Conservation (phyloP, 345 rosid genomes). For the Pistacia atlantica region DNA sequence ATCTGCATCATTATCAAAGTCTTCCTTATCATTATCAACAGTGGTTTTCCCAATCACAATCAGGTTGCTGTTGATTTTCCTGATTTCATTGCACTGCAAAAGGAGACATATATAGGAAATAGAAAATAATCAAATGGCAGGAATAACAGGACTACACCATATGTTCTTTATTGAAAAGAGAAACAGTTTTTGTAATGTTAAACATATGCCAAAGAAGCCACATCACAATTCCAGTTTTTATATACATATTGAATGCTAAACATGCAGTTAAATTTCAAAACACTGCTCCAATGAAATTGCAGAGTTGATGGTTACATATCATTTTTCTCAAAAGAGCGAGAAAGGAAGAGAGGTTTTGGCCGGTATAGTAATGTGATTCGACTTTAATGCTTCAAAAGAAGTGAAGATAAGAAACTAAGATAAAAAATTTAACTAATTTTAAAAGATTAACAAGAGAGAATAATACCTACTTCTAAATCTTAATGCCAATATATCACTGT, state of each 20-base stretch:
- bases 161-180: too few species aligned
- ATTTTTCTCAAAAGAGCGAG: not conserved
- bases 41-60: conserved; percentile 70
- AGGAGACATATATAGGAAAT: too few species aligned
- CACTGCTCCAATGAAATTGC: not conserved
- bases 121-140: not conserved
- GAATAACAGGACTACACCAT: not conserved
- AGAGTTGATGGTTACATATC: not conserved
- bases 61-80: conserved; percentile 59
- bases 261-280: not conserved
- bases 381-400: not conserved
- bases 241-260: too few species aligned
- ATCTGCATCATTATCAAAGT: conserved; percentile 73
- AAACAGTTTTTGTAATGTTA: too few species aligned
- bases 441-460: not conserved
- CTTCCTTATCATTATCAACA: conserved; percentile 74
- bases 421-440: not conserved
- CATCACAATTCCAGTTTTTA: too few species aligned
- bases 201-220: too few species aligned
- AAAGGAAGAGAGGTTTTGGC: not conserved
- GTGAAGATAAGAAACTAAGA: not conserved
- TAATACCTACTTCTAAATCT: not conserved
- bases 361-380: not conserved
- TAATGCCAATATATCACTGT: not conserved
- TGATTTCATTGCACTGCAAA: conserved; percentile 84